phyloP scores from a whole-genome alignment of 345 rosid genomes.

The Gynandropsis gynandra region DNA sequence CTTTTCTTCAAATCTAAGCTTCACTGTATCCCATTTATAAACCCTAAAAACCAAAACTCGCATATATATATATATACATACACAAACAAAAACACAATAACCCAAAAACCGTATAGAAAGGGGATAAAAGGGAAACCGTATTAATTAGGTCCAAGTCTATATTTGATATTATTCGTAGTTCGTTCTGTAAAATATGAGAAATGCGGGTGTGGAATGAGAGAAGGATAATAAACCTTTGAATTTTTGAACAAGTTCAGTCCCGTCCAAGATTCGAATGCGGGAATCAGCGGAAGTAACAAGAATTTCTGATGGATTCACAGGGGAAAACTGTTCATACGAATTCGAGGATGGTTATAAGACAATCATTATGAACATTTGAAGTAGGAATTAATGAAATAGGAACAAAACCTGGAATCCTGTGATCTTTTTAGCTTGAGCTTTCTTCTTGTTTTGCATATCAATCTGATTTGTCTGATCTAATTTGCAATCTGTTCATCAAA shows the following conservation, averaged over 20 bases:
- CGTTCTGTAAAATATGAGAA: neutral
- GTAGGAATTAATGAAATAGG: neutral
- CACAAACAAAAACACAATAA: conserved; percentile 2
- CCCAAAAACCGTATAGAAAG: neutral
- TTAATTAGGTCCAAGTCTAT: too few species aligned
- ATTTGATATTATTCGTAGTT: too few species aligned
- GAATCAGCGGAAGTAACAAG: conserved; percentile 90
- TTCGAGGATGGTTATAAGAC: conserved; percentile 10
- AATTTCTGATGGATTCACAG: conserved; percentile 67
- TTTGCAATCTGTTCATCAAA: conserved; percentile 50
- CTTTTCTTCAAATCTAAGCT: conserved; percentile 65
- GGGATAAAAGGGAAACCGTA: too few species aligned
- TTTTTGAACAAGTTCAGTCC: conserved; percentile 53
- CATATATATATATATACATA: too few species aligned
- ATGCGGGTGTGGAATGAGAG: neutral
- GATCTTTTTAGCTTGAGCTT: conserved; percentile 55
- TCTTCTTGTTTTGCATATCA: conserved; percentile 56
- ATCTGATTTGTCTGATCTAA: conserved; percentile 41
- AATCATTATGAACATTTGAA: neutral
- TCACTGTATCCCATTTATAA: conserved; percentile 22
- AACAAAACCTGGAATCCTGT: conserved; percentile 78
- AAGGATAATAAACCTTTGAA: conserved; percentile 48
- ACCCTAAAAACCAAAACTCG: neutral
- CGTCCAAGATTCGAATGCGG: conserved; percentile 63
- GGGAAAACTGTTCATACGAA: conserved; percentile 49